phyloP scores from a whole-genome alignment of 768 basidiomycete species.

The Lentinula sp. region DNA sequence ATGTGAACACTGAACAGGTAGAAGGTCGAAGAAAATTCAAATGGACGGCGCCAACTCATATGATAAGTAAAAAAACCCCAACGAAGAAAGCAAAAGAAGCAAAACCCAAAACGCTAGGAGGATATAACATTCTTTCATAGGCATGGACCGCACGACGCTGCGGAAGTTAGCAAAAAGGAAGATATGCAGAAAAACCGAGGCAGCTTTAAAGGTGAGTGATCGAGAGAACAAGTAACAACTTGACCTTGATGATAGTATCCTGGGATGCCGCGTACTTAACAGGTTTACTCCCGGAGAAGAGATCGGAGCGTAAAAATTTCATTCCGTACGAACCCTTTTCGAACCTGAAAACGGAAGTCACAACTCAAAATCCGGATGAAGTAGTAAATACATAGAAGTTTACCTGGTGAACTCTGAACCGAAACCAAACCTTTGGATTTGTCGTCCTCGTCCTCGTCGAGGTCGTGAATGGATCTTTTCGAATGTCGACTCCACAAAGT shows the following conservation, averaged over 20 bases:
- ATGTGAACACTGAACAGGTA: not conserved
- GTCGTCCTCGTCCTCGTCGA: conserved; percentile 36
- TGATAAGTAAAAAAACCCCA: too few relatives aligned
- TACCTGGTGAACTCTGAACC: conserved; percentile 9
- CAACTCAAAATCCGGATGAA: not conserved
- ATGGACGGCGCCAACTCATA: not conserved
- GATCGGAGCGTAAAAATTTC: not conserved
- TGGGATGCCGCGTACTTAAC: not conserved
- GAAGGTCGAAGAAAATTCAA: not conserved
- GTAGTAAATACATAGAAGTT: not conserved
- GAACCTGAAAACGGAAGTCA: not conserved
- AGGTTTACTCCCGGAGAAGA: not conserved
- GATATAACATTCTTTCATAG: not conserved
- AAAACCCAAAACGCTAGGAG: not conserved
- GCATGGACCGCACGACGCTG: not conserved
- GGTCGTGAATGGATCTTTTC: conserved; percentile 42
- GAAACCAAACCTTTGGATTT: conserved; percentile 17
- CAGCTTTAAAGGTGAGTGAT: conserved; percentile 48
- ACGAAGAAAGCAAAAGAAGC: not conserved
- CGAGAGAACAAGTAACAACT: not conserved
- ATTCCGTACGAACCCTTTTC: conserved; percentile 7
- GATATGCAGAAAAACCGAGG: conserved; percentile 31
- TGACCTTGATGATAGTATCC: not conserved
- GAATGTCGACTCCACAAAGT: conserved; percentile 55
- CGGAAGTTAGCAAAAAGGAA: not conserved